Evolutionary conservation across 306 rosid genomes (phyloP), one percentile per base, ranked within the genome.

Genomic region (Morella rubra): DNA sequence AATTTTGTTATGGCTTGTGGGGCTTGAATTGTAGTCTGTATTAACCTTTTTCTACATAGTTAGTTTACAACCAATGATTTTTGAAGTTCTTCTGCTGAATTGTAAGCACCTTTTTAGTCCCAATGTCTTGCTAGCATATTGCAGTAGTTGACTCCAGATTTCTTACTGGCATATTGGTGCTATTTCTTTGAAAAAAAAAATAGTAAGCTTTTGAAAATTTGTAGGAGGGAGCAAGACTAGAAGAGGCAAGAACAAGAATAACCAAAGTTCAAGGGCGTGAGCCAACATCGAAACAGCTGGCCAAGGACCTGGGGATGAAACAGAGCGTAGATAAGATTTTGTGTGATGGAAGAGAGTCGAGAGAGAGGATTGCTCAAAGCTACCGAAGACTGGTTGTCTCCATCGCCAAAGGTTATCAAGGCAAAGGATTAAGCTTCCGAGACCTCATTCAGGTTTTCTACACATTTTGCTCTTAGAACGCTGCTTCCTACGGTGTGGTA

Each of bases 391-490:
- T 91, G 66, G 88, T 93, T 79, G 84, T 84, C 47, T 93, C 98
- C 14, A 81, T 93, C 73, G 96, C 98, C 51, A 46, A 78, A 20
- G 76, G 81, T 53, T 90, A 89, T 82, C 90, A 86, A 83, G 91
- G 93, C 82, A 89, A 80, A 88, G 97, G 96, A 62, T 82, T 93
- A 76, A 86, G 82, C 89, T 59, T 88, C 62, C 85, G 86, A 83
- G 98, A 93, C 74, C 97, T 93, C 80, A 85, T 89, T 79, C 97
- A 93, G 97, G 98, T 93, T 85, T 27, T 56, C 55, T 56, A 55
- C 40, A 60, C 5, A 65, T 44, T 20, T 75, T 44, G 37, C 75
- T 83, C 60, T 47, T 87, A 40, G 1, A 11, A 64, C 61, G 41
- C 12, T 72, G 51, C 22, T 81, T 49, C 44, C 13, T 47, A 37